Evolutionary conservation across 805 yeast species (phyloP).

Genomic region (Tetrapisispora namnaoensis): DNA sequence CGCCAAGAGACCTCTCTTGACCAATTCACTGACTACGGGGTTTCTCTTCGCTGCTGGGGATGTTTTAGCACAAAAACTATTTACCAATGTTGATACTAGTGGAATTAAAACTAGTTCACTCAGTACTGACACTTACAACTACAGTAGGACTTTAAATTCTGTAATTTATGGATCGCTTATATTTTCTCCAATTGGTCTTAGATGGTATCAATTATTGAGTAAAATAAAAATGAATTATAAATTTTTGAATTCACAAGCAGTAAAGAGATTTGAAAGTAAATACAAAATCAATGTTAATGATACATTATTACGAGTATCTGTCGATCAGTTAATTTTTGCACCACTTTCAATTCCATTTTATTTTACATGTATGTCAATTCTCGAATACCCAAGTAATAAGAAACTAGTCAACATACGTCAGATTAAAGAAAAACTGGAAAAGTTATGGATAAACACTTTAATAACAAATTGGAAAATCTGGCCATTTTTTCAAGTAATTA

Average conservation of each 20-base stretch:
- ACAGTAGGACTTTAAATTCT: conserved; percentile 49
- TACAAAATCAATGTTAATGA: conserved; percentile 16
- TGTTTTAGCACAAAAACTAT: conserved; percentile 52
- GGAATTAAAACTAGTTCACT: not conserved
- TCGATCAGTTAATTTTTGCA: conserved; percentile 70
- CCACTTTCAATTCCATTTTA: conserved; percentile 71
- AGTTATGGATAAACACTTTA: conserved; percentile 59
- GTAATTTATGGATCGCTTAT: conserved; percentile 59
- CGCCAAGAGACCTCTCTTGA: conserved; percentile 38
- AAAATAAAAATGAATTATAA: conserved; percentile 9
- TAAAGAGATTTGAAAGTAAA: not conserved
- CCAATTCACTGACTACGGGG: conserved; percentile 49
- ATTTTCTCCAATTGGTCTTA: conserved; percentile 67
- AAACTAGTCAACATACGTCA: conserved; percentile 30
- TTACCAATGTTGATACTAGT: conserved; percentile 22
- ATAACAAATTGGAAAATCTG: conserved; percentile 75
- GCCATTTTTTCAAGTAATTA: conserved; percentile 78
- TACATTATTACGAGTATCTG: conserved; percentile 42
- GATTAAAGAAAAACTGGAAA: conserved; percentile 31
- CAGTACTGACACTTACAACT: not conserved
- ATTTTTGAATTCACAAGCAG: not conserved
- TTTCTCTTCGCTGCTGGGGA: conserved; percentile 70
- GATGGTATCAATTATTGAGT: conserved; percentile 52
- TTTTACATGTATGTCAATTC: conserved; percentile 51
- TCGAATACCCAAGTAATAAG: conserved; percentile 40